Evolutionary conservation across 371 early-diverging fungal genomes (phyloP), one percentile per base, ranked within the genome.

Genomic region (Rhizopus microsporus): DNA sequence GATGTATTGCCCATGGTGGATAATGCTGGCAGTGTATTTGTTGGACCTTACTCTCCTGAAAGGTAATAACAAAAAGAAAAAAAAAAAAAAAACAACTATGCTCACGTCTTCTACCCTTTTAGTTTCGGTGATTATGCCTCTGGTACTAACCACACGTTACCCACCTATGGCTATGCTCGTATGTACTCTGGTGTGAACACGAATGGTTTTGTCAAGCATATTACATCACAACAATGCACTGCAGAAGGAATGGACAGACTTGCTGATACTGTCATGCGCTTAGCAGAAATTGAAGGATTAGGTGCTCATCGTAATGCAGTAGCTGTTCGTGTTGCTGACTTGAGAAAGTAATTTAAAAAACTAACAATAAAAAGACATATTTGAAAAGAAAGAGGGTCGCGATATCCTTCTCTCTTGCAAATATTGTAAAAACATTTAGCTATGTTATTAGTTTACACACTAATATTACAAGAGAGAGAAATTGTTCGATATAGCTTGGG

Each of bases 71-170:
- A 23, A 23, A 23, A 23, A 23, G 2, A 23, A 23, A 23, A 23
- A 91, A 87, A 89, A 88, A 82, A 47, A 34, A 16, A 40, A 48
- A 50, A 29, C 10, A 51, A 7, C 38, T 43, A 51, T 46, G 5
- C 6, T 47, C 38, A 44, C 45, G 45, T 15, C 35, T 56, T 23
- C 2, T 23, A 23, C 23, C 23, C 2, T 23, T 23, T 23, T 23
- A 90, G 94, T 65, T 96, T 97, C 65, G 99, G 99, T 54, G 98
- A 98, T 70, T 97, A 98, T 75, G 99, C 99, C 2, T 95, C 95
- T 0, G 99, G 99, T 53, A 98, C 99, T n/a, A 98, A 97, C 85
- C 99, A 98, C 78, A 97, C 99, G 0, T 80, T 97, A 55, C 99
- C 99, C 12, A 97, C 98, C 0, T 97, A 98, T 69, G 99, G 99